phyloP scores from a whole-genome alignment of 495 filamentous ascomycete genomes.

The Thozetella sp. region DNA sequence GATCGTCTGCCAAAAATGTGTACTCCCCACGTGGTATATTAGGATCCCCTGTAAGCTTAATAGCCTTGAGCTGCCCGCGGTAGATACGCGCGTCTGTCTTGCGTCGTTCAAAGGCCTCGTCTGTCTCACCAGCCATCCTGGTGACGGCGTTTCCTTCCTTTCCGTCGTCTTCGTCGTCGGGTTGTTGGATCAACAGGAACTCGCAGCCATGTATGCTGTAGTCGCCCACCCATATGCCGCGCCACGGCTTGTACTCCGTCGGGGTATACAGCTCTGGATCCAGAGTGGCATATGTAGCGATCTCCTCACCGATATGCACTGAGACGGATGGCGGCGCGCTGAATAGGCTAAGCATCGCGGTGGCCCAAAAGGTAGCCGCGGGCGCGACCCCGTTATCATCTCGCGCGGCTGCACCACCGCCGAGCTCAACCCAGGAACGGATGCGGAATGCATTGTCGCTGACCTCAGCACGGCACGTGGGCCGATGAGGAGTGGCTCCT shows the following conservation, averaged over 20 bases:
- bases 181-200: conserved; percentile 79
- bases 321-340: conserved; percentile 8
- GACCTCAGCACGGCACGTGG: conserved; percentile 46
- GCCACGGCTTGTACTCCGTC: conserved; percentile 75
- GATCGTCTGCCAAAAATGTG: conserved; percentile 77
- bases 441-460: conserved; percentile 71
- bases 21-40: conserved; percentile 86
- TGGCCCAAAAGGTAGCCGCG: not conserved
- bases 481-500: conserved; percentile 33
- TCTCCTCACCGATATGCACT: conserved; percentile 60
- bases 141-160: conserved; percentile 25
- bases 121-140: conserved; percentile 29
- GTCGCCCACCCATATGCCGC: conserved; percentile 91
- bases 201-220: conserved; percentile 89
- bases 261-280: conserved; percentile 73
- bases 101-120: conserved; percentile 37
- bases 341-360: conserved; percentile 1
- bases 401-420: conserved; percentile 18
- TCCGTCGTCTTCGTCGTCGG: conserved; percentile 40
- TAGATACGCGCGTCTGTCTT: conserved; percentile 39
- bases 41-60: conserved; percentile 89
- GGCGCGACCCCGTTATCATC: not conserved
- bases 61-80: conserved; percentile 68
- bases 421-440: conserved; percentile 66
- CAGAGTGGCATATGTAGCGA: conserved; percentile 78